These are phyloP conservation scores for Gonium pectorale DNA, from an alignment of 139 green algal species.

Conservation along the genomic window DNA sequence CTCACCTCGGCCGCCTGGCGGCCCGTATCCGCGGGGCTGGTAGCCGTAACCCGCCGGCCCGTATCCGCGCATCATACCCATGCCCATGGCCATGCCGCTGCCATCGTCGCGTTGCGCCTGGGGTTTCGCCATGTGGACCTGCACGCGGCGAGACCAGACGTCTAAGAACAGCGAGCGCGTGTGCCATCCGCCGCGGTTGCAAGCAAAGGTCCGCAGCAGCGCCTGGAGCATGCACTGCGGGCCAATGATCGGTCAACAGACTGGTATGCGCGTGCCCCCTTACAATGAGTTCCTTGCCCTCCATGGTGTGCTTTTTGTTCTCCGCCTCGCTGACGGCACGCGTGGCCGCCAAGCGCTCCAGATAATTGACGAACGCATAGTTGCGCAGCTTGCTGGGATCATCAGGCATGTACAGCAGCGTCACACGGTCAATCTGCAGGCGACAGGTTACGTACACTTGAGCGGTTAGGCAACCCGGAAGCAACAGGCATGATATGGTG, in stretches of 20 bases:
- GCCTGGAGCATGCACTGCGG: background rate
- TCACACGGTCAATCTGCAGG: constrained; percentile 68
- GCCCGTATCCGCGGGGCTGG: constrained; percentile 32
- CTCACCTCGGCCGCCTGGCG: constrained; percentile 17
- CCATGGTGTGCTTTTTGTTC: constrained; percentile 61
- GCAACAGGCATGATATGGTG: too few relatives aligned
- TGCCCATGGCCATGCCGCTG: constrained; percentile 15
- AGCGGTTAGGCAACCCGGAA: too few relatives aligned
- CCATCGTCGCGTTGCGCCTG: constrained; percentile 52
- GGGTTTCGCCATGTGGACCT: constrained; percentile 70
- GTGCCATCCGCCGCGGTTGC: too few relatives aligned
- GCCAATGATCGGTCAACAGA: too few relatives aligned
- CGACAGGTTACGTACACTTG: too few relatives aligned
- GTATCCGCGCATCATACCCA: constrained; percentile 37
- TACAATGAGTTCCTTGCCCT: constrained; percentile 67
- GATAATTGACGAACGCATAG: constrained; percentile 92
- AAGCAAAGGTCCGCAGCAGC: too few relatives aligned
- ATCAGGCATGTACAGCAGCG: constrained; percentile 68
- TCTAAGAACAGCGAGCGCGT: background rate
- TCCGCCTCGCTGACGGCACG: constrained; percentile 66
- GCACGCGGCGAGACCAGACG: too few relatives aligned
- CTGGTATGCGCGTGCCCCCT: constrained; percentile 16
- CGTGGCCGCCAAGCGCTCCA: constrained; percentile 72
- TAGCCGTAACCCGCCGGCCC: constrained; percentile 44
- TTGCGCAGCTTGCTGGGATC: constrained; percentile 68